Base-by-base conservation (phyloP, 164 flowering plant genomes). In the Umbellularia californica region DNA sequence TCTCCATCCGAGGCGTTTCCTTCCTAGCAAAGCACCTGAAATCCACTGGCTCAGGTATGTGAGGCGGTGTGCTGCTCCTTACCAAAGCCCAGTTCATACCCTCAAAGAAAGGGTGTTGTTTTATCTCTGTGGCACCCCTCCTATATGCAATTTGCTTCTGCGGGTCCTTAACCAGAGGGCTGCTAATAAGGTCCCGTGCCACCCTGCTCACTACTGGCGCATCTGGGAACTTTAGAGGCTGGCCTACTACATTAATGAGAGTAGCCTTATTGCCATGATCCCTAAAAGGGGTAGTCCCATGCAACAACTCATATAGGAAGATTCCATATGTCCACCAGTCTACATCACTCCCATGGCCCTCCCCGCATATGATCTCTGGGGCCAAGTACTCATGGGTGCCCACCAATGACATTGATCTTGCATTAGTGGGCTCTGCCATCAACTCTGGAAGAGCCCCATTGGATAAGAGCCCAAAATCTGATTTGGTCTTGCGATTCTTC, bases 81-180 rank as follows among this genome's bases (percentile, higher is more conserved):
- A 75, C 77, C 50, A 75, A 50, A 17, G 77, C 77, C 77, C 77
- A 75, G 23, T 75, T 75, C 73, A 75, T 73, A 23, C 77, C 73
- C 23, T 75, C 77, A 75, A 75, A 70, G 73, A 75, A 75, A 22
- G 77, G 77, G 63, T 75, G 77, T 30, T 70, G 73, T 41, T 75
- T 75, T 11, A 70, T 70, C 73, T 75, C 77, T 6, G 77, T 75
- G 35, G 77, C 77, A 69, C 77, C 77, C 72, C 77, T 68, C 51
- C 50, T 75, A 55, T 62, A 70, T 6, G 73, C 77, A 35, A 75
- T 69, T 27, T 70, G 28, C 27, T 65, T 70, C 14, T 70, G 77
- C 24, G 73, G 77, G 69, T 75, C 73, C 50, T 75, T 70, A 58
- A 75, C 77, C 22, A 75, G 24, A 15, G 70, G 69, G 19, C 77